Conservation (phyloP, 2,329 filamentous ascomycete species). For the Furcasterigmium furcatum region DNA sequence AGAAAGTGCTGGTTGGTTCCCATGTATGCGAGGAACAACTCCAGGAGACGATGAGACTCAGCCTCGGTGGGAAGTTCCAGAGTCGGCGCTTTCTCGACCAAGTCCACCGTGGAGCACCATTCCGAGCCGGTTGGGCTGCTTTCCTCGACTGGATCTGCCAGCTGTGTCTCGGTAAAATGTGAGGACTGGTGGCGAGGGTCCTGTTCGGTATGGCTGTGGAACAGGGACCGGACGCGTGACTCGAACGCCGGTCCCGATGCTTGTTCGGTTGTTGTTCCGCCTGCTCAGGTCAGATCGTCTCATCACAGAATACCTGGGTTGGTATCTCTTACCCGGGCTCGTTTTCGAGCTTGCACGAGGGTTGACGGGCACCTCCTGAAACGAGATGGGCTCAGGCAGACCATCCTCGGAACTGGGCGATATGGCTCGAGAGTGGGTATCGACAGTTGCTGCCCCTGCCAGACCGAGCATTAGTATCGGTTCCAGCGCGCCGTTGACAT, state of each 20-base stretch:
- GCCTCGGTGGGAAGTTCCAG: conserved; percentile 10
- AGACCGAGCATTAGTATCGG: not conserved
- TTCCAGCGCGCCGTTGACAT: no score
- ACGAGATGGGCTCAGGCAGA: not conserved
- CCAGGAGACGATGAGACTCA: conserved; percentile 16
- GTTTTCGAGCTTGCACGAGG: not conserved
- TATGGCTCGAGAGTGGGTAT: not conserved
- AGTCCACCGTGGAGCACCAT: not conserved
- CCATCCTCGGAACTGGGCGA: not conserved
- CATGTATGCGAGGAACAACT: conserved; percentile 18
- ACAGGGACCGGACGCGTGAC: not conserved
- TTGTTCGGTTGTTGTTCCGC: not conserved
- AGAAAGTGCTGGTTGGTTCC: conserved; percentile 24
- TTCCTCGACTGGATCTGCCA: not conserved
- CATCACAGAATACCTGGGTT: no score
- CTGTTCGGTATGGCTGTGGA: not conserved
- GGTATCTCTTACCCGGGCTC: not conserved
- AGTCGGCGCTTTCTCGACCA: conserved; percentile 6
- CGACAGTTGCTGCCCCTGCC: not conserved
- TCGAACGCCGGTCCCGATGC: not conserved
- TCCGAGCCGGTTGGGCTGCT: not conserved
- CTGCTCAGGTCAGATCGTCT: not conserved
- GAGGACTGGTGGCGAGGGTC: not conserved
- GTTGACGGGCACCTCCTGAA: not conserved
- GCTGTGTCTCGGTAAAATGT: not conserved